Percentiles rank a stretch among this genome's conserved stretches.
Evolutionary conservation across 1,139 yeast species (phyloP).

Genomic region (Yamadazyma friedrichii): DNA sequence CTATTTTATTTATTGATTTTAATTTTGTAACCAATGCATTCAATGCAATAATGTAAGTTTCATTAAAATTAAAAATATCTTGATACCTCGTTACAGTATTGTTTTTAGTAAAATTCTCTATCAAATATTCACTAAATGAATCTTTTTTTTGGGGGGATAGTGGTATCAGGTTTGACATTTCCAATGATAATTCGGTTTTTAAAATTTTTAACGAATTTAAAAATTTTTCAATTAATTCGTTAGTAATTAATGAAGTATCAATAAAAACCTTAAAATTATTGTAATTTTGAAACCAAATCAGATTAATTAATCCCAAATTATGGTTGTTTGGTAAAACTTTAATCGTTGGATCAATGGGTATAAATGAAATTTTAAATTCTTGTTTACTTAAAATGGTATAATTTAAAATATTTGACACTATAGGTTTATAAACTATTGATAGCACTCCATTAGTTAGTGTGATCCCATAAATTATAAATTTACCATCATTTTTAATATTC

Average conservation of each 20-base stretch:
- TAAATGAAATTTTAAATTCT: conserved; percentile 25
- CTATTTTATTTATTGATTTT: conserved; percentile 4
- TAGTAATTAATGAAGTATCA: conserved; percentile 14
- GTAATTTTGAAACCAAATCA: conserved; percentile 15
- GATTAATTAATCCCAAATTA: conserved; percentile 13
- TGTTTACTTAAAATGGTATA: conserved; percentile 29
- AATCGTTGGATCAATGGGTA: conserved; percentile 6
- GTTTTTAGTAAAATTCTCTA: conserved; percentile 23
- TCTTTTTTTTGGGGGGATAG: neutral
- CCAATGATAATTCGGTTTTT: conserved; percentile 3
- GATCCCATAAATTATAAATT: conserved; percentile 26
- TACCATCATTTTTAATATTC: conserved; percentile 24
- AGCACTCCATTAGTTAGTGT: conserved; percentile 22
- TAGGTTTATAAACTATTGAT: conserved; percentile 24
- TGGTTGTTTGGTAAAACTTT: neutral
- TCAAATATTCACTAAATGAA: conserved; percentile 11
- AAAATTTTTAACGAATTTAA: conserved; percentile 14
- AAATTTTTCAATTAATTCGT: conserved; percentile 18
- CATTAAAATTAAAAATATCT: conserved; percentile 26
- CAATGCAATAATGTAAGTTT: conserved; percentile 20
- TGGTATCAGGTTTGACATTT: neutral
- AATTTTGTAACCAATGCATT: conserved; percentile 10
- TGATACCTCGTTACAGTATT: conserved; percentile 23
- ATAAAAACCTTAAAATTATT: conserved; percentile 22
- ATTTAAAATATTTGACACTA: conserved; percentile 26